Percentiles rank a stretch among this genome's conserved stretches.
These are phyloP conservation scores for Chaetothyriales sp. DNA, from an alignment of 2,329 filamentous ascomycete species.

Conservation along the genomic window DNA sequence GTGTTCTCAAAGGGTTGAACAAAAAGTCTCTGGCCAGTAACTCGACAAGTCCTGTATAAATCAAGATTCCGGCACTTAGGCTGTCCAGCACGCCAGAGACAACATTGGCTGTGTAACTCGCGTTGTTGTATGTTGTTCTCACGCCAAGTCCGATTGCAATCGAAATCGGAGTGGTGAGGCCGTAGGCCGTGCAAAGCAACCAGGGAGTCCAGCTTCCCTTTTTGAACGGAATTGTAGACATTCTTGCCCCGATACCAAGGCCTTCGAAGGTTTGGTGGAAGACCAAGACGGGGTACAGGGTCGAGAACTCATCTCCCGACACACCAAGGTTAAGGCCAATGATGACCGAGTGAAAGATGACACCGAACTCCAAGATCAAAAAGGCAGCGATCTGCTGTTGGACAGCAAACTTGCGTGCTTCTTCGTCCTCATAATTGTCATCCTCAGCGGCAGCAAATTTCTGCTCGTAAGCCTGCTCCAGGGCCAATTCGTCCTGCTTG, in stretches of 20 bases:
- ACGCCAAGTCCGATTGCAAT: conserved; percentile 37
- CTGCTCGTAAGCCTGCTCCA: conserved; percentile 3
- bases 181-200: conserved; percentile 34
- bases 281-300: conserved; percentile 44
- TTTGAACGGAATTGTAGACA: conserved; percentile 40
- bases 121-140: conserved; percentile 29
- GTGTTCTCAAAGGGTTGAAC: conserved; percentile 32
- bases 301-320: conserved; percentile 41
- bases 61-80: conserved; percentile 34
- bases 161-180: conserved; percentile 37
- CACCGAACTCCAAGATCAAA: conserved; percentile 42
- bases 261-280: conserved; percentile 52
- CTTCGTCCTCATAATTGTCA: neutral
- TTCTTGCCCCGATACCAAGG: conserved; percentile 45
- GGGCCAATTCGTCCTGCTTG: conserved; percentile 6
- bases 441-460: neutral
- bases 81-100: conserved; percentile 34
- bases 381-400: conserved; percentile 24
- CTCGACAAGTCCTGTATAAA: conserved; percentile 38
- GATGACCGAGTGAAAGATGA: conserved; percentile 50
- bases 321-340: conserved; percentile 49
- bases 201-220: conserved; percentile 31
- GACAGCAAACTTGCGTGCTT: neutral
- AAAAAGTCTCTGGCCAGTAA: conserved; percentile 36
- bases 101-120: conserved; percentile 28